Base-by-base conservation (phyloP, 768 basidiomycete species). In the Nidula microcarpa region DNA sequence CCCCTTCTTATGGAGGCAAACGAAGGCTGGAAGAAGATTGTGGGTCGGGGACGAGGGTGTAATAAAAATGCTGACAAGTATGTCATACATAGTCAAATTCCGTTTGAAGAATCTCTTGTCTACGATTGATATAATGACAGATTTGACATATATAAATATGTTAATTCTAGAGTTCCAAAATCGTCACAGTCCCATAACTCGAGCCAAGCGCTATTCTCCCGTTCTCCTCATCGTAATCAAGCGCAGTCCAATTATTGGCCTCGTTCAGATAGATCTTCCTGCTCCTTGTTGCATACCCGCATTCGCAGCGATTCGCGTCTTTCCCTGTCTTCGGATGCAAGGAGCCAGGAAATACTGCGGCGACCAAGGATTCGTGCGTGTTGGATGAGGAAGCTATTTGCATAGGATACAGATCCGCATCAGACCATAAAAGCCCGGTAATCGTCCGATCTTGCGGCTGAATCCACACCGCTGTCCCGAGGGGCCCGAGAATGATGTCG, bases 401-500 rank as follows among this genome's bases (percentile, higher is more conserved):
- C 10, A 32, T 9, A 18, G 34, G n/a, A 41, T 23, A 17, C 61
- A 48, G 30, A 23, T 23, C 23, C 23, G 46, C 43, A 37, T 57
- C 49, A 36, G 60, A 64, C 18, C 61, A 55, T 54, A 76, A 56
- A 54, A 75, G 66, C 32, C 77, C 79, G 1, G 58, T 69, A 3
- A 60, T 60, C 6, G 74, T 69, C 54, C 70, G 74, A 57, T 77
- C 77, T 53, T 66, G 74, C 23, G 86, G 86, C 52, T 79, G 77
- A 18, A 86, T 74, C 84, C 85, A 87, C 6, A 80, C 69, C 2
- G 84, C 84, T 0, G 84, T 85, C 5, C 84, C 83, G 55, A 75
- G 67, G 7, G 68, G 62, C 1, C 85, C 85, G 33, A 87, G 70
- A 14, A 75, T 64, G 53, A 87, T 74, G 54, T 76, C 70, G 10